Evolutionary conservation across 2,329 filamentous ascomycete genomes (phyloP), one percentile per base, ranked within the genome.

Genomic region (Alternaria rosae): DNA sequence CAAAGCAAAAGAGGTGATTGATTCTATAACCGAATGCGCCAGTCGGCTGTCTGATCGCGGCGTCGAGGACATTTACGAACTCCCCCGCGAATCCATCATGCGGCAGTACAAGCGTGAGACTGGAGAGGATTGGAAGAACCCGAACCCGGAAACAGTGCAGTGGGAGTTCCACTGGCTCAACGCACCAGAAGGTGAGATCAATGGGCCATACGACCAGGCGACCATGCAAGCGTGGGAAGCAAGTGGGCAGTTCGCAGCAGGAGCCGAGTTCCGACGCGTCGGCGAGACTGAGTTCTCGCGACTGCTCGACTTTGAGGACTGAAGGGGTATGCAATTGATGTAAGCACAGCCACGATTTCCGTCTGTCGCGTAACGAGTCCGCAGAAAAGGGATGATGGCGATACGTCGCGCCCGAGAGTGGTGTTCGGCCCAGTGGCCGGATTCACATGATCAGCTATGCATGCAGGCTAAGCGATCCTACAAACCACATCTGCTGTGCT

Each of bases 141-240:
- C 83, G 6, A 73, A 80, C 48, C 74, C 79, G 23, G 76, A 74
- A 17, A 72, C 73, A 23, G 59, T 70, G 54, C 86, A 88, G 84
- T 99, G 94, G 94, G 92, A 98, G 79, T 99, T 93, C 78, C 87
- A 92, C 61, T 99, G 95, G 95, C 90, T 89, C 41, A 93, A 97
- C 77, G 92, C 92, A 17, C 86, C 93, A 42, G 94, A 97, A 74
- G 92, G 87, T 11, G 86, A 88, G 50, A 86, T 87, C 60, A 93
- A 99, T 78, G 95, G 95, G 0, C 94, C 95, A 0, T 99, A 93
- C 78, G 93, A 97, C 75, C 87, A 86, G 8, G 78, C 85, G 6
- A 94, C 91, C 38, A 98, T 99, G 95, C 88, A 89, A 71, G 91
- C 92, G 3, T 99, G 95, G 95, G 89, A 91, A 69, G 89, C 92